phyloP scores from a whole-genome alignment of 352 stramenopile species.

The Phytophthora pistaciae region DNA sequence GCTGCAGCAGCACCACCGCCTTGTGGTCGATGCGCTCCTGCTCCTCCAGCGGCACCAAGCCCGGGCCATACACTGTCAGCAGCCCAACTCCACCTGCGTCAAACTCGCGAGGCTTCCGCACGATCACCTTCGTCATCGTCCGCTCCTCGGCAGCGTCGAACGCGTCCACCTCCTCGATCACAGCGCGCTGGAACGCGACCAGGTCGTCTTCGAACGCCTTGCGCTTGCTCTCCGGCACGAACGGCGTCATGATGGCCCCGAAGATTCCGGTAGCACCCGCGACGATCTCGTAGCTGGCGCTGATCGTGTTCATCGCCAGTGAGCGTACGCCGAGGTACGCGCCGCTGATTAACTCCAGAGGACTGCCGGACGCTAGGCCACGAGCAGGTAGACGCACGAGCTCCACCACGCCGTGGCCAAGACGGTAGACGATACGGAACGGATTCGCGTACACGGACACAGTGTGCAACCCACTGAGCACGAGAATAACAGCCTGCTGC shows the following conservation, averaged over 20 bases:
- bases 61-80: conserved; percentile 84
- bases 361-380: conserved; percentile 82
- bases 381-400: conserved; percentile 81
- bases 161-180: conserved; percentile 89
- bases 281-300: conserved; percentile 90
- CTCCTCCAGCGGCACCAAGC: conserved; percentile 90
- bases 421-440: conserved; percentile 88
- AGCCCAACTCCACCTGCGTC: conserved; percentile 78
- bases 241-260: conserved; percentile 69
- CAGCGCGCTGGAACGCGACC: conserved; percentile 84
- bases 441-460: conserved; percentile 91
- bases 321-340: conserved; percentile 87
- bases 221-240: conserved; percentile 77
- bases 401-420: conserved; percentile 85
- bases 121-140: conserved; percentile 89
- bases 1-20: conserved; percentile 79
- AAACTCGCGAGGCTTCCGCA: conserved; percentile 87
- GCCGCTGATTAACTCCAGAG: conserved; percentile 85
- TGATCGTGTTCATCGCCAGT: conserved; percentile 91
- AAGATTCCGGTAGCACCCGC: conserved; percentile 82
- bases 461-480: conserved; percentile 85
- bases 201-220: conserved; percentile 88
- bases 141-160: conserved; percentile 89
- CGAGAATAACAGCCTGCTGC: conserved; percentile 87
- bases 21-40: conserved; percentile 89